Conservation (phyloP, 768 basidiomycete species). For the Ramaria rubella region DNA sequence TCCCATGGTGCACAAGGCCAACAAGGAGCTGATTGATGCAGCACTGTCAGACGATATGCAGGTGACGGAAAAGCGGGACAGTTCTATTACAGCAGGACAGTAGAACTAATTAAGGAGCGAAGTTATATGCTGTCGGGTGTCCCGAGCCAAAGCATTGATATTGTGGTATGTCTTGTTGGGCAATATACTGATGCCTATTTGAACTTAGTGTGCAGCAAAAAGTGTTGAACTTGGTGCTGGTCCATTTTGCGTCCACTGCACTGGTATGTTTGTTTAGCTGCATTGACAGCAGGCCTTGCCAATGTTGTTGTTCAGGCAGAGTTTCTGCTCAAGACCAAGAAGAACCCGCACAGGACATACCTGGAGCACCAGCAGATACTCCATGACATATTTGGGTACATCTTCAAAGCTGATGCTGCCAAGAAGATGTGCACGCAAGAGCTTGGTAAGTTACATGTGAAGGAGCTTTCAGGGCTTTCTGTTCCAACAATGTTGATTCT, state of each 20-base stretch:
- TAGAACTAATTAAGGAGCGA: slow-evolving; percentile 43
- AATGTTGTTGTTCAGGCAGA: slow-evolving; percentile 46
- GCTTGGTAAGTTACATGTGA: slow-evolving; percentile 46
- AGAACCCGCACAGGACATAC: slow-evolving; percentile 49
- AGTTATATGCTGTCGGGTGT: slow-evolving; percentile 52
- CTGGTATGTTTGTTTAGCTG: not conserved
- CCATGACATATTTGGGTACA: slow-evolving; percentile 63
- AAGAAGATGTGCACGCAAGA: slow-evolving; percentile 50
- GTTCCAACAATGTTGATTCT: not conserved
- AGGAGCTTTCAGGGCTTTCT: slow-evolving; percentile 37
- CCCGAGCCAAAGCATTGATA: slow-evolving; percentile 48
- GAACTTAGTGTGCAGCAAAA: not conserved
- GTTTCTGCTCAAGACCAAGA: slow-evolving; percentile 56
- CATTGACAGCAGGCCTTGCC: not conserved
- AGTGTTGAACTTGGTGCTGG: not conserved
- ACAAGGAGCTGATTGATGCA: not conserved
- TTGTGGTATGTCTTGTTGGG: slow-evolving; percentile 32
- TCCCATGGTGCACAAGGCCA: not conserved
- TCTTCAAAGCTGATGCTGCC: slow-evolving; percentile 60
- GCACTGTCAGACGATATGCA: not conserved
- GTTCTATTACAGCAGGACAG: slow-evolving; percentile 63
- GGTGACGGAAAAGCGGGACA: slow-evolving; percentile 42
- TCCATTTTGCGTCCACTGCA: not conserved
- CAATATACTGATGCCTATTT: not conserved
- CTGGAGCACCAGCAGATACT: slow-evolving; percentile 55